A percentile compares a stretch with the other conserved stretches of the same genome.
Conservation (phyloP, 345 rosid species). For the Salix exigua region DNA sequence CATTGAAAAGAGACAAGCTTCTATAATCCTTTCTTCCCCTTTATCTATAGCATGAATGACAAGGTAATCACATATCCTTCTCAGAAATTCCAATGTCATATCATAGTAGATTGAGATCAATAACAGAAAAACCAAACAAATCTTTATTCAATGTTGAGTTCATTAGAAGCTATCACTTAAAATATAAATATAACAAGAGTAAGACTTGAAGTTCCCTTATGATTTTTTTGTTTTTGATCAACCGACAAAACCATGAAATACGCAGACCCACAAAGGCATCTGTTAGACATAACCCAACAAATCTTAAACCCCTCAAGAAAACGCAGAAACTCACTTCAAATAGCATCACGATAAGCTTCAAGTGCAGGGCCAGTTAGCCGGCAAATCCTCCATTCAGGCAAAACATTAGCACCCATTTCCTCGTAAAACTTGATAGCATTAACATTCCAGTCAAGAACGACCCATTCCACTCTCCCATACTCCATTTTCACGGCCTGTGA, state of each 20-base stretch:
- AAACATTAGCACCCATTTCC: conserved; percentile 74
- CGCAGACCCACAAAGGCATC: neutral
- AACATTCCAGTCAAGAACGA: conserved; percentile 83
- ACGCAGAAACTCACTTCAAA: conserved; percentile 4
- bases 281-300: neutral
- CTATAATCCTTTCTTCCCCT: neutral
- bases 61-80: neutral
- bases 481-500: conserved; percentile 77
- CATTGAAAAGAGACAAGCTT: neutral
- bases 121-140: neutral
- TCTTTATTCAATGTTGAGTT: neutral
- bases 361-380: conserved; percentile 76
- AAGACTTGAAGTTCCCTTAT: neutral
- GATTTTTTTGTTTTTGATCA: neutral
- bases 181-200: neutral
- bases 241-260: neutral
- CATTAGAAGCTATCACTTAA: neutral
- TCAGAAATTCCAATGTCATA: neutral
- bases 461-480: conserved; percentile 87
- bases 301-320: neutral
- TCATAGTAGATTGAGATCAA: neutral
- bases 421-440: conserved; percentile 77
- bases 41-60: neutral
- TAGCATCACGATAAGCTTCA: conserved; percentile 46
- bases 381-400: conserved; percentile 77